phyloP scores from a whole-genome alignment of 805 yeast genomes.

The Starmerella ratchasimensis region DNA sequence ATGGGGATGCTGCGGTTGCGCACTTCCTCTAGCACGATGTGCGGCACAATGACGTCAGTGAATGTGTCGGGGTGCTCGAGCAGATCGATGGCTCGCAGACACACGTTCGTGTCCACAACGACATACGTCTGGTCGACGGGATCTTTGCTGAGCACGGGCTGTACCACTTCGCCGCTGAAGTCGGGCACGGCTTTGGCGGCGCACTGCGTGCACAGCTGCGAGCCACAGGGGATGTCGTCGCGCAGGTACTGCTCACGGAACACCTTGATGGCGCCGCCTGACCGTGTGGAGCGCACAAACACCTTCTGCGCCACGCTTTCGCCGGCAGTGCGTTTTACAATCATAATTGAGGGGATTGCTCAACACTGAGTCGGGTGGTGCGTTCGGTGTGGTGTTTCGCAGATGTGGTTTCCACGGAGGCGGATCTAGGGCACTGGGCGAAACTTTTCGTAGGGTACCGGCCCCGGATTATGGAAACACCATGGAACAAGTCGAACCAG shows the following conservation, averaged over 20 bases:
- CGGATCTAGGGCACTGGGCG: no score
- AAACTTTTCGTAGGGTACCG: no score
- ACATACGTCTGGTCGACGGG: slow-evolving; percentile 40
- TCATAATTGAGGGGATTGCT: slow-evolving; percentile 3
- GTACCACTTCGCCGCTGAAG: slow-evolving; percentile 53
- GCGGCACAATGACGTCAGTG: slow-evolving; percentile 87
- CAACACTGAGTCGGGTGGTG: not conserved
- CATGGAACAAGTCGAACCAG: no score
- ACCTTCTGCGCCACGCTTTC: slow-evolving; percentile 41
- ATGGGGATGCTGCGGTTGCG: slow-evolving; percentile 77
- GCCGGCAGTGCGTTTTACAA: slow-evolving; percentile 17
- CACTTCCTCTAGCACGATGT: slow-evolving; percentile 87
- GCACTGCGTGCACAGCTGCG: slow-evolving; percentile 56
- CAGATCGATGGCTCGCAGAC: slow-evolving; percentile 76
- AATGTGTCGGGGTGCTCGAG: slow-evolving; percentile 65
- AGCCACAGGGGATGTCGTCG: slow-evolving; percentile 83
- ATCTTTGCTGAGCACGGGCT: slow-evolving; percentile 42
- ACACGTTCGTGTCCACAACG: slow-evolving; percentile 77
- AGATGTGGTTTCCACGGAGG: no score
- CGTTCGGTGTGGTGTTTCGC: not conserved
- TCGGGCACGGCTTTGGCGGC: slow-evolving; percentile 33
- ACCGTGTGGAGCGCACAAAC: slow-evolving; percentile 68
- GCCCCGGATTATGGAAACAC: no score
- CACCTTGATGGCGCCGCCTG: slow-evolving; percentile 80
- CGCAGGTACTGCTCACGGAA: slow-evolving; percentile 91